Percentiles rank a stretch among this genome's conserved stretches.
These are phyloP conservation scores for Gastrodia elata DNA, from an alignment of 106 monocot species.

Conservation along the genomic window DNA sequence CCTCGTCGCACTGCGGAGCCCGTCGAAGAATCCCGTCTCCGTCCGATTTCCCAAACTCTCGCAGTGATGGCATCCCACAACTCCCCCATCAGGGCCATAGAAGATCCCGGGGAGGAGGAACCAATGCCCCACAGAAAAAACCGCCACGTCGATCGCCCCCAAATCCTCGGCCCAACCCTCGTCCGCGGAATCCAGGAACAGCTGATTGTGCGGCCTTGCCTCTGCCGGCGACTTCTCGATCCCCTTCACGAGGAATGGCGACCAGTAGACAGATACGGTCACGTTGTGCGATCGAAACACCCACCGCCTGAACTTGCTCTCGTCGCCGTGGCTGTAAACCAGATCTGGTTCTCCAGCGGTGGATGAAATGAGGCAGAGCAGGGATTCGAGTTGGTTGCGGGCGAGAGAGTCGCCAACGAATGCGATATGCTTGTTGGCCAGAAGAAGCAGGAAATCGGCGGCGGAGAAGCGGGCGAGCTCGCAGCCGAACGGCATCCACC, in stretches of 20 bases:
- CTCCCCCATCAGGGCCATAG: constrained; percentile 30
- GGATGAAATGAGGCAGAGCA: constrained; percentile 63
- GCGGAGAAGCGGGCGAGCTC: constrained; percentile 46
- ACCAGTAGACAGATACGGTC: constrained; percentile 83
- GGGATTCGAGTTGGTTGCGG: constrained; percentile 76
- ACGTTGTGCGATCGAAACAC: constrained; percentile 40
- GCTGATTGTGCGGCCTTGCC: constrained; percentile 52
- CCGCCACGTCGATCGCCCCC: constrained; percentile 30
- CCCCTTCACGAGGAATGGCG: constrained; percentile 74
- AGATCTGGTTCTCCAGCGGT: constrained; percentile 26
- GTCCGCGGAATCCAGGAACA: constrained; percentile 54
- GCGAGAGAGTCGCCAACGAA: constrained; percentile 84
- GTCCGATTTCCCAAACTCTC: constrained; percentile 42
- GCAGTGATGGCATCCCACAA: constrained; percentile 81
- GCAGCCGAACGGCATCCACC: constrained; percentile 56
- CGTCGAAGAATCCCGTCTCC: constrained; percentile 75
- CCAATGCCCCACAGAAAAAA: constrained; percentile 80
- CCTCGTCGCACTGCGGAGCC: constrained; percentile 41
- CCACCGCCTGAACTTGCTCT: constrained; percentile 66
- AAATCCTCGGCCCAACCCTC: constrained; percentile 54
- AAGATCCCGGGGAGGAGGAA: constrained; percentile 68
- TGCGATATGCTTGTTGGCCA: constrained; percentile 41
- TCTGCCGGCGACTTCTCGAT: constrained; percentile 42
- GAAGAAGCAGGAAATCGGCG: constrained; percentile 31
- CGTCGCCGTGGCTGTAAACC: constrained; percentile 36